phyloP scores from a whole-genome alignment of 371 early-diverging fungal species.

The Mucor velutinosus region DNA sequence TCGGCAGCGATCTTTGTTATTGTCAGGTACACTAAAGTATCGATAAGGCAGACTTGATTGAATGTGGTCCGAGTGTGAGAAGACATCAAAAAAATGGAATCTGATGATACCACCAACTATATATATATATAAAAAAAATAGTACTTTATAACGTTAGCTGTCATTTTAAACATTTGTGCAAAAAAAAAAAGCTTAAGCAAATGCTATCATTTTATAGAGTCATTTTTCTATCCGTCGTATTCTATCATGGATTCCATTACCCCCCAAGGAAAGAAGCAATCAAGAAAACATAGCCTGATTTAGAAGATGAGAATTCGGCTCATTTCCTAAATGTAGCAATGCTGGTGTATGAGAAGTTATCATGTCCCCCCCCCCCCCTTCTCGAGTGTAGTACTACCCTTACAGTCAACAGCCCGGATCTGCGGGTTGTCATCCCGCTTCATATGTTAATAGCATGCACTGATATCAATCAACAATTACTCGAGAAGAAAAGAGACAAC shows the following conservation, averaged over 20 bases:
- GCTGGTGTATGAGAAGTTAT: neutral
- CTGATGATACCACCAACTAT: neutral
- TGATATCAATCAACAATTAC: neutral
- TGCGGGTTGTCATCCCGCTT: neutral
- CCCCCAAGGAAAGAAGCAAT: neutral
- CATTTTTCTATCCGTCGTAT: neutral
- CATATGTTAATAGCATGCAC: neutral
- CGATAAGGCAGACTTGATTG: neutral
- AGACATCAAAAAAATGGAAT: neutral
- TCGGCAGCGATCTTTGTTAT: slow-evolving; percentile 15
- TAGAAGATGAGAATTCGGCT: neutral
- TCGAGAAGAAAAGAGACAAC: neutral
- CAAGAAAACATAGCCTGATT: neutral
- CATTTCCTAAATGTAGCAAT: neutral
- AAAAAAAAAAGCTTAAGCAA: neutral
- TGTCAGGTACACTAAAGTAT: neutral
- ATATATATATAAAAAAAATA: neutral
- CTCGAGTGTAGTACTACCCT: neutral
- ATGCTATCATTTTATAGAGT: neutral
- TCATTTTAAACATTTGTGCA: neutral
- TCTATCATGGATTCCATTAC: neutral
- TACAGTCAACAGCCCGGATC: neutral
- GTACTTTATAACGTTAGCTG: neutral
- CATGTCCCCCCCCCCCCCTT: too few relatives aligned
- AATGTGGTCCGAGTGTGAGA: slow-evolving; percentile 11